Evolutionary conservation across 768 basidiomycete genomes (phyloP).

Genomic region (Melanogaster broomeanus): DNA sequence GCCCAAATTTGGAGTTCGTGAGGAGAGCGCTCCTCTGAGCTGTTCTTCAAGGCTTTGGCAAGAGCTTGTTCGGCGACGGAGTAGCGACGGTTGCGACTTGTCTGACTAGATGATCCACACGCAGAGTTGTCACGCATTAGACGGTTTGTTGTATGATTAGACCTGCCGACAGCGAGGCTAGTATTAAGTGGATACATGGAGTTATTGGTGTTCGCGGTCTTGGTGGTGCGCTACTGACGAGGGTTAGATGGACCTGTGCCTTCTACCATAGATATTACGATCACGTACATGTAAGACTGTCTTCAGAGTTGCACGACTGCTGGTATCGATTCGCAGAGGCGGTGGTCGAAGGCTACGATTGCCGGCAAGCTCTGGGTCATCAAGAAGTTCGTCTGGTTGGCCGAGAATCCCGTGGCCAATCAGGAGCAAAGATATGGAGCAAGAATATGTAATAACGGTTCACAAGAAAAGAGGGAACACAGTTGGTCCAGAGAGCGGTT

Average conservation of each 20-base stretch:
- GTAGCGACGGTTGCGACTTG: conserved; percentile 41
- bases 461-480: conserved; percentile 18
- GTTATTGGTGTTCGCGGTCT: conserved; percentile 3
- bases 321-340: conserved; percentile 15
- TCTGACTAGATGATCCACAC: conserved; percentile 30
- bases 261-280: background rate
- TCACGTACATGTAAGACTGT: conserved; percentile 14
- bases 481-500: conserved; percentile 15
- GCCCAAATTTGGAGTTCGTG: conserved; percentile 49
- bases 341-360: conserved; percentile 8
- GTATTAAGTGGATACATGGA: conserved; percentile 14
- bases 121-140: conserved; percentile 13
- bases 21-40: conserved; percentile 36
- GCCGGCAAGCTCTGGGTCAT: conserved; percentile 6
- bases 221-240: conserved; percentile 25
- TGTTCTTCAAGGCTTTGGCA: conserved; percentile 34
- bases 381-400: conserved; percentile 24
- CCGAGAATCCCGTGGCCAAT: conserved; percentile 27
- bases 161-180: conserved; percentile 16
- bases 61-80: conserved; percentile 46
- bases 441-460: conserved; percentile 4
- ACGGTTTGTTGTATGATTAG: conserved; percentile 11
- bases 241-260: conserved; percentile 1
- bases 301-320: conserved; percentile 3
- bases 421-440: conserved; percentile 22